phyloP scores from a whole-genome alignment of 1,284 basidiomycete genomes.

The Phylloporus gajari region DNA sequence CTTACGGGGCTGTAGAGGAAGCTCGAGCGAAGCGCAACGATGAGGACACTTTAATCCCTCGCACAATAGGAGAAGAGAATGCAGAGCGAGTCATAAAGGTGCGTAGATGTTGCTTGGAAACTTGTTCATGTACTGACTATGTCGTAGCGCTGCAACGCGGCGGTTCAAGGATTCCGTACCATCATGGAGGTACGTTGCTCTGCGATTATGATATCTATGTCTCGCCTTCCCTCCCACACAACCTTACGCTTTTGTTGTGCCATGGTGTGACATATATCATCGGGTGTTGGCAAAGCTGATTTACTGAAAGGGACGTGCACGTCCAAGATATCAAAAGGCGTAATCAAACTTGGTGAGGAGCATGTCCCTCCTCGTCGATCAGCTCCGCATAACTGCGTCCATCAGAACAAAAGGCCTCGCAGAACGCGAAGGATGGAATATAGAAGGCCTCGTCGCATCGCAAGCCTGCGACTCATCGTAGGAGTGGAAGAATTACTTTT shows the following conservation, averaged over 20 bases:
- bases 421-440: slow-evolving; percentile 50
- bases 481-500: slow-evolving; percentile 43
- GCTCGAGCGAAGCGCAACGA: not conserved
- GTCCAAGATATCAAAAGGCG: slow-evolving; percentile 20
- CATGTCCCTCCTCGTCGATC: not conserved
- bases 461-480: too few species aligned
- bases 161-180: slow-evolving; percentile 17
- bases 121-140: not conserved
- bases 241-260: not conserved
- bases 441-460: slow-evolving; percentile 49
- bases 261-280: not conserved
- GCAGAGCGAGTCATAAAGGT: slow-evolving; percentile 17
- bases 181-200: slow-evolving; percentile 40
- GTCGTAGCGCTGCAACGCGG: slow-evolving; percentile 22
- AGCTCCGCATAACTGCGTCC: slow-evolving; percentile 1
- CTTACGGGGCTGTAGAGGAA: slow-evolving; percentile 11
- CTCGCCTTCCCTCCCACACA: not conserved
- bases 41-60: not conserved
- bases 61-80: not conserved
- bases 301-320: slow-evolving; percentile 47
- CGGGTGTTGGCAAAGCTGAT: too few species aligned
- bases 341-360: slow-evolving; percentile 49
- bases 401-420: slow-evolving; percentile 51
- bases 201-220: not conserved
- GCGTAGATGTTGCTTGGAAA: not conserved